Percentiles rank a stretch among this genome's conserved stretches.
Conservation (phyloP, 306 rosid genomes). For the Styphnolobium japonicum region DNA sequence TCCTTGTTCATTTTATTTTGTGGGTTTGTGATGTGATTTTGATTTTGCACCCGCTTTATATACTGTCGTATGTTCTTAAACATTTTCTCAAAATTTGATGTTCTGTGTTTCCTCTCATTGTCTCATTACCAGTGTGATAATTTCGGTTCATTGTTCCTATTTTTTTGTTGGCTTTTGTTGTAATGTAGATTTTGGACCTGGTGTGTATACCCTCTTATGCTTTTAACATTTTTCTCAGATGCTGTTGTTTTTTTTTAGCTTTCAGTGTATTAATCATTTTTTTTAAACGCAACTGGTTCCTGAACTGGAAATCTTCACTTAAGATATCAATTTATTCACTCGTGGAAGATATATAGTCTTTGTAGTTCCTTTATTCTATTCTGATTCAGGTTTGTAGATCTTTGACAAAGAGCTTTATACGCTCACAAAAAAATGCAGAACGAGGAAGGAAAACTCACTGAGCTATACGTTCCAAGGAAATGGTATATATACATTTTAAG, state of each 20-base stretch:
- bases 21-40: not conserved
- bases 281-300: not conserved
- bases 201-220: not conserved
- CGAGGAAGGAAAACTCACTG: constrained; percentile 62
- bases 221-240: not conserved
- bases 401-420: not conserved
- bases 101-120: too few relatives aligned
- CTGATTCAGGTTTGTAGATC: not conserved
- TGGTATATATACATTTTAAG: constrained; percentile 32
- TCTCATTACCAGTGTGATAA: not conserved
- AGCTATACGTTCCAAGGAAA: constrained; percentile 67
- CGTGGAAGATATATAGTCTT: not conserved
- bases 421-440: constrained; percentile 45
- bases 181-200: not conserved
- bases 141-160: not conserved
- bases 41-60: not conserved
- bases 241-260: not conserved
- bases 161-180: not conserved
- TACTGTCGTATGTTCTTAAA: not conserved
- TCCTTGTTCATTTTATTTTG: not conserved
- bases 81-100: not conserved
- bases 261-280: not conserved
- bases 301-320: not conserved
- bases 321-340: not conserved
- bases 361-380: not conserved